Percentiles rank a stretch among this genome's conserved stretches.
Evolutionary conservation across 2,329 filamentous ascomycete genomes (phyloP).

Genomic region (Iodosphaeria phyllophila): DNA sequence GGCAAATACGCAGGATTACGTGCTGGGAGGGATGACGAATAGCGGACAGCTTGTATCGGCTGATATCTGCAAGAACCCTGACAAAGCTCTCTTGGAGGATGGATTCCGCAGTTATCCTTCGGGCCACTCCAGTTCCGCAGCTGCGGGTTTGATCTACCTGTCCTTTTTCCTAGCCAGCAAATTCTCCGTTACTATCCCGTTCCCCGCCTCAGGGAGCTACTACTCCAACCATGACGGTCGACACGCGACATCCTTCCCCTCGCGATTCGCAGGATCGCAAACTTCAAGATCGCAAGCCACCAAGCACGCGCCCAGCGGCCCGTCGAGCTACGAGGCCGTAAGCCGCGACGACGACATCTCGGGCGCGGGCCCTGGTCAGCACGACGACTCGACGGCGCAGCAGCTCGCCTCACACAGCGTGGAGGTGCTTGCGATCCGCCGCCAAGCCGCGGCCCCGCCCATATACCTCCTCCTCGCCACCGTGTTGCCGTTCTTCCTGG

Average conservation of each 20-base stretch:
- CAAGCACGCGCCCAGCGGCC: no score
- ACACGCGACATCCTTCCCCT: slow-evolving; percentile 53
- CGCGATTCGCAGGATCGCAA: slow-evolving; percentile 32
- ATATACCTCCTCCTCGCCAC: slow-evolving; percentile 56
- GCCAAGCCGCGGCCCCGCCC: slow-evolving; percentile 65
- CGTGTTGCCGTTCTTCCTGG: slow-evolving; percentile 51
- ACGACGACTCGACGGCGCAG: slow-evolving; percentile 11
- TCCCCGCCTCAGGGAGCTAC: slow-evolving; percentile 32
- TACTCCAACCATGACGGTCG: slow-evolving; percentile 25
- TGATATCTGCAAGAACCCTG: slow-evolving; percentile 52
- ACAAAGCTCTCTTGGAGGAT: slow-evolving; percentile 46
- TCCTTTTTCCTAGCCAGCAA: slow-evolving; percentile 76
- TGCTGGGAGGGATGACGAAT: slow-evolving; percentile 40
- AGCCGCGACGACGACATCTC: slow-evolving; percentile 11
- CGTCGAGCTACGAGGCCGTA: no score
- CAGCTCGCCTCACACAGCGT: slow-evolving; percentile 16
- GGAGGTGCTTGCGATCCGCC: slow-evolving; percentile 35
- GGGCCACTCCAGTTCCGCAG: slow-evolving; percentile 57
- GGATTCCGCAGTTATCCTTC: slow-evolving; percentile 75
- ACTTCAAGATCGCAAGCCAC: slow-evolving; percentile 11
- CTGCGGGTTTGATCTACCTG: slow-evolving; percentile 68
- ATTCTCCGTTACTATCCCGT: slow-evolving; percentile 56
- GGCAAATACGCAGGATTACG: slow-evolving; percentile 34
- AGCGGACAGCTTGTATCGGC: slow-evolving; percentile 55
- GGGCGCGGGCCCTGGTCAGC: no score